A percentile compares a stretch with the other conserved stretches of the same genome.
Evolutionary conservation across 2,329 filamentous ascomycete species (phyloP).

Genomic region (Apiospora aurea): DNA sequence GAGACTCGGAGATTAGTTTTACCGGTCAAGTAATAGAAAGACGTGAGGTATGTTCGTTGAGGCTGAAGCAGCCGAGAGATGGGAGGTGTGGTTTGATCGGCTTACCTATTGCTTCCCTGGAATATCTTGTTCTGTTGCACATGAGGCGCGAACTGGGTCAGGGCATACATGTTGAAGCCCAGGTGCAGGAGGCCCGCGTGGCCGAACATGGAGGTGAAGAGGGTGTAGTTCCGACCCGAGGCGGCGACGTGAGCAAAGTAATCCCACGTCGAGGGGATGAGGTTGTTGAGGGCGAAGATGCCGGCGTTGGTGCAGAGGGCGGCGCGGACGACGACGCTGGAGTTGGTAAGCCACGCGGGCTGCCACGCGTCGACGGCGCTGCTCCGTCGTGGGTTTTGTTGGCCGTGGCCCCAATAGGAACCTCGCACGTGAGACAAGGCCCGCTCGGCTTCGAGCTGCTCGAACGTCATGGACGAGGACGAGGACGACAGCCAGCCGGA

Average conservation of each 20-base stretch:
- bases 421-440: background rate
- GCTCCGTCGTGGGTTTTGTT: background rate
- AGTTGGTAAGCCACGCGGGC: background rate
- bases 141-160: constrained; percentile 30
- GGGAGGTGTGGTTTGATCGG: background rate
- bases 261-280: constrained; percentile 13
- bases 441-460: constrained; percentile 22
- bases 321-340: constrained; percentile 27
- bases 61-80: background rate
- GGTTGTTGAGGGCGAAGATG: constrained; percentile 25
- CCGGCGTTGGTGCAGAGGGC: constrained; percentile 31
- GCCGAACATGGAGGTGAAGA: constrained; percentile 38
- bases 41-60: background rate
- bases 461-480: constrained; percentile 7
- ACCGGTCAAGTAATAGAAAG: too few species aligned
- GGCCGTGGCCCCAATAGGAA: background rate
- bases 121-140: constrained; percentile 31
- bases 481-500: background rate
- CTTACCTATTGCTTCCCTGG: constrained; percentile 27
- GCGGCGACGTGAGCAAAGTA: constrained; percentile 33
- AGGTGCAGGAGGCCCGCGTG: constrained; percentile 34
- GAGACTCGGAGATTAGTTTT: background rate
- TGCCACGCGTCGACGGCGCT: background rate
- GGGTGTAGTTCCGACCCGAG: constrained; percentile 33
- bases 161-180: constrained; percentile 34